These are phyloP conservation scores for Venturia pyrina DNA, from an alignment of 2,329 filamentous ascomycete species.

Conservation along the genomic window DNA sequence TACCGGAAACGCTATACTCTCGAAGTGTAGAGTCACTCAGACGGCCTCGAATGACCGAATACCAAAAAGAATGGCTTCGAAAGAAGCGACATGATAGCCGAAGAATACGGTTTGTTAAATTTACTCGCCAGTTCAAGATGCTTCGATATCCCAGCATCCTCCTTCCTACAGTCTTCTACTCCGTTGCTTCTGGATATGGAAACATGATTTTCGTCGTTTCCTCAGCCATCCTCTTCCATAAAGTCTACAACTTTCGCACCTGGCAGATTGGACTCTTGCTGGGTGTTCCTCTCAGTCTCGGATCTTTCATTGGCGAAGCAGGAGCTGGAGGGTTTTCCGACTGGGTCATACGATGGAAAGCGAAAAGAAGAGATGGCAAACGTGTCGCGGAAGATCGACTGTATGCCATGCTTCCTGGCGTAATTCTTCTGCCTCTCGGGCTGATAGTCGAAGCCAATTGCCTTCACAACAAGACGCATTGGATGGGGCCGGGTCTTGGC, in stretches of 20 bases:
- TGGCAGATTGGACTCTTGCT: conserved; percentile 14
- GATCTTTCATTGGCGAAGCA: conserved; percentile 13
- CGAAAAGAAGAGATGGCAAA: conserved; percentile 12
- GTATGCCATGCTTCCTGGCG: conserved; percentile 22
- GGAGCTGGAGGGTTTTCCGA: conserved; percentile 14
- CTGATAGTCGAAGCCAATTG: conserved; percentile 24
- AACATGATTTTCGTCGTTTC: conserved; percentile 14
- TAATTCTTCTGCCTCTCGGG: conserved; percentile 19
- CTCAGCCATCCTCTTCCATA: conserved; percentile 10
- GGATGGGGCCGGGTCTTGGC: conserved; percentile 26
- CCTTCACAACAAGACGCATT: conserved; percentile 22
- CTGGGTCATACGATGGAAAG: conserved; percentile 10
- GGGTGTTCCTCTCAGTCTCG: conserved; percentile 13
- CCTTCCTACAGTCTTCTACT: conserved; percentile 12
- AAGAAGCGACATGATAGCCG: not conserved
- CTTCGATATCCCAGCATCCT: conserved; percentile 13
- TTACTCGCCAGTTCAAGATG: conserved; percentile 11
- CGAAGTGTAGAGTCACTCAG: not conserved
- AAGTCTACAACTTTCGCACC: conserved; percentile 12
- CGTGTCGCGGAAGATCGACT: conserved; percentile 25
- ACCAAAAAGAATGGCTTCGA: conserved; percentile 6
- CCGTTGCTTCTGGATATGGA: conserved; percentile 13
- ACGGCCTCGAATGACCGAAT: conserved; percentile 3
- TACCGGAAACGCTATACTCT: conserved; percentile 14
- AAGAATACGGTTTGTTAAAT: conserved; percentile 5